Evolutionary conservation across 257 asterid genomes (phyloP).

Genomic region (Hygrophila difformis): DNA sequence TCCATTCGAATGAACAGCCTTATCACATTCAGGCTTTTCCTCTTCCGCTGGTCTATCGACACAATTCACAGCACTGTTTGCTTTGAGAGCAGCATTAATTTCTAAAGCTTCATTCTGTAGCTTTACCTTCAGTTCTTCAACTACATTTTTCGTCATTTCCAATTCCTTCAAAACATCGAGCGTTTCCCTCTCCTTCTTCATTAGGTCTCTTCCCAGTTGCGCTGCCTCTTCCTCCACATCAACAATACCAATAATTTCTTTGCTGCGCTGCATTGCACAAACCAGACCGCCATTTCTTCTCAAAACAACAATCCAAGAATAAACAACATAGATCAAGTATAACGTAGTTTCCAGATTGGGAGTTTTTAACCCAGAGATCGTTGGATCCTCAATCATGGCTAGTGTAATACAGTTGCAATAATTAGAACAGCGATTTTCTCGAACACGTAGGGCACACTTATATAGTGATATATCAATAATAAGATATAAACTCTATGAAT

Average conservation of each 20-base stretch:
- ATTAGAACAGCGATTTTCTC: too few species aligned
- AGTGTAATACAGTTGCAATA: background rate
- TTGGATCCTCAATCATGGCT: background rate
- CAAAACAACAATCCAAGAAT: background rate
- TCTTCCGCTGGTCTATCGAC: constrained; percentile 13
- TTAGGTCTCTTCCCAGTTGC: constrained; percentile 51
- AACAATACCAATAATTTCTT: constrained; percentile 35
- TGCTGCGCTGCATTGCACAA: too few species aligned
- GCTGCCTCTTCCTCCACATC: constrained; percentile 73
- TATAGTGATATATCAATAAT: too few species aligned
- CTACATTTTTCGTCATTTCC: constrained; percentile 50
- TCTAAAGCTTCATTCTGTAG: constrained; percentile 59
- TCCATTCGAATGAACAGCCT: constrained; percentile 9
- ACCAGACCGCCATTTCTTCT: background rate
- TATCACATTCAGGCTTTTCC: constrained; percentile 7
- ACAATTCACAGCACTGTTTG: background rate
- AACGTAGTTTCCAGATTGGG: background rate
- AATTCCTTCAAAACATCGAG: constrained; percentile 70
- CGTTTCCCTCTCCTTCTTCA: constrained; percentile 70
- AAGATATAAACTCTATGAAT: too few species aligned
- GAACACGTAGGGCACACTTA: too few species aligned
- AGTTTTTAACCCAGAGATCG: background rate
- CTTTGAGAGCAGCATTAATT: constrained; percentile 15
- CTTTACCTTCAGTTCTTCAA: constrained; percentile 56
- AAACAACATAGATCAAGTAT: background rate